These are phyloP conservation scores for Nyssa sinensis DNA, from an alignment of 148 eudicot genomes.

Conservation along the genomic window DNA sequence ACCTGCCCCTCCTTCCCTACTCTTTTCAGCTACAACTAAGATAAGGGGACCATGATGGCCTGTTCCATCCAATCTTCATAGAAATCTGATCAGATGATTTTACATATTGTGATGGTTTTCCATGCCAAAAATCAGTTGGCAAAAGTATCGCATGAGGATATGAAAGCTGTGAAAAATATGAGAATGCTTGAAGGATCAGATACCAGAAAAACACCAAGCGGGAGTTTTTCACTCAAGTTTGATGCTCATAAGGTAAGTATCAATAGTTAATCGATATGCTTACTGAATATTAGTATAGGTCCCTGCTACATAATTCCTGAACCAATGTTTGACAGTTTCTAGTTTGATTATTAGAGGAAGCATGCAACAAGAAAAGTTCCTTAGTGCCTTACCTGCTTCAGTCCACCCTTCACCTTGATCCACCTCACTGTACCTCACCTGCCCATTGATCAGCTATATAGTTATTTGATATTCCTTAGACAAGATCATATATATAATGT, in stretches of 20 bases:
- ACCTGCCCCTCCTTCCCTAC: too few species aligned
- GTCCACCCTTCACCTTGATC: too few species aligned
- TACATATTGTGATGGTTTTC: too few species aligned
- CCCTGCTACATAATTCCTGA: conserved; percentile 5
- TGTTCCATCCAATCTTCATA: too few species aligned
- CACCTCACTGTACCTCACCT: too few species aligned
- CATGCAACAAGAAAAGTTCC: conserved; percentile 82
- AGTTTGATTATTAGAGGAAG: conserved; percentile 50
- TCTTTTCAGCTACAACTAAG: too few species aligned
- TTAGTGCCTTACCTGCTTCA: too few species aligned
- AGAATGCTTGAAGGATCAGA: conserved; percentile 67
- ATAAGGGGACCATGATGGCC: too few species aligned
- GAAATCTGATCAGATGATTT: too few species aligned
- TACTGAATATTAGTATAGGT: background rate
- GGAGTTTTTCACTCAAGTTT: conserved; percentile 85
- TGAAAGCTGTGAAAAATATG: conserved; percentile 82
- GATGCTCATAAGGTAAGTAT: conserved; percentile 74
- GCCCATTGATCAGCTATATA: too few species aligned
- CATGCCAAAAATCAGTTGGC: too few species aligned
- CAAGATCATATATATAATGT: background rate
- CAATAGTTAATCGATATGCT: conserved; percentile 8
- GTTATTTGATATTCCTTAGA: too few species aligned
- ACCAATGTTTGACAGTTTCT: conserved; percentile 6
- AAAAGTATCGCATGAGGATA: conserved; percentile 67
- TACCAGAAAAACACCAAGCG: conserved; percentile 45